phyloP scores from a whole-genome alignment of 306 rosid species.

The Acacia acuminata region DNA sequence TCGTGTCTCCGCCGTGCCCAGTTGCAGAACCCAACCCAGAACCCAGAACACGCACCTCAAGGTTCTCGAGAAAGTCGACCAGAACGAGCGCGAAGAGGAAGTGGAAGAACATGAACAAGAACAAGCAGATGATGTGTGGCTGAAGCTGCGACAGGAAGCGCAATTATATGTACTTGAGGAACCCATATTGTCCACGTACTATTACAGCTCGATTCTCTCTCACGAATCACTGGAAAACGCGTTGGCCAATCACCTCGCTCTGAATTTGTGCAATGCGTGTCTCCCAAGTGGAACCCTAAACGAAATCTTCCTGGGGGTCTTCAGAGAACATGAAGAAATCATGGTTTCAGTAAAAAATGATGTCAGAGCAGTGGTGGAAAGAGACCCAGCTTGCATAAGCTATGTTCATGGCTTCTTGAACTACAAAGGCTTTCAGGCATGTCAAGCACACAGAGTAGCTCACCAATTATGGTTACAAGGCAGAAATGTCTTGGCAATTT shows the following conservation, averaged over 20 bases:
- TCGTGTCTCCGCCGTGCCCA: slow-evolving; percentile 35
- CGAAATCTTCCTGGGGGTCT: slow-evolving; percentile 52
- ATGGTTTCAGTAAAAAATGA: slow-evolving; percentile 48
- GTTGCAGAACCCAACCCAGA: slow-evolving; percentile 33
- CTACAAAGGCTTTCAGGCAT: slow-evolving; percentile 83
- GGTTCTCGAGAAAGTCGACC: slow-evolving; percentile 30
- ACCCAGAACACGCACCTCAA: slow-evolving; percentile 26
- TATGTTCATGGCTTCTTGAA: slow-evolving; percentile 72
- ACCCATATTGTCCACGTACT: slow-evolving; percentile 66
- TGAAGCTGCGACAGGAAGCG: slow-evolving; percentile 67
- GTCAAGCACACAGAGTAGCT: slow-evolving; percentile 81
- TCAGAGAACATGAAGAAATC: slow-evolving; percentile 40
- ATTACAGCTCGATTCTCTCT: slow-evolving; percentile 51
- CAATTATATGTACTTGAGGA: slow-evolving; percentile 50
- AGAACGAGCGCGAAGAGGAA: not conserved
- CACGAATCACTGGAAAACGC: slow-evolving; percentile 60
- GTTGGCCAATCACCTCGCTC: slow-evolving; percentile 59
- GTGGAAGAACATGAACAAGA: not conserved
- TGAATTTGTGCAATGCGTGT: slow-evolving; percentile 51
- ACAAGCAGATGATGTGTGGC: slow-evolving; percentile 56
- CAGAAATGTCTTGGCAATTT: slow-evolving; percentile 55
- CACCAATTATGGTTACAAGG: slow-evolving; percentile 70
- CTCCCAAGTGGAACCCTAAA: slow-evolving; percentile 52
- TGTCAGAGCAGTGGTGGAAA: slow-evolving; percentile 63
- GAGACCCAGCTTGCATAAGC: slow-evolving; percentile 88